Conservation (phyloP, 345 rosid species). For the Eucalyptus regnans region DNA sequence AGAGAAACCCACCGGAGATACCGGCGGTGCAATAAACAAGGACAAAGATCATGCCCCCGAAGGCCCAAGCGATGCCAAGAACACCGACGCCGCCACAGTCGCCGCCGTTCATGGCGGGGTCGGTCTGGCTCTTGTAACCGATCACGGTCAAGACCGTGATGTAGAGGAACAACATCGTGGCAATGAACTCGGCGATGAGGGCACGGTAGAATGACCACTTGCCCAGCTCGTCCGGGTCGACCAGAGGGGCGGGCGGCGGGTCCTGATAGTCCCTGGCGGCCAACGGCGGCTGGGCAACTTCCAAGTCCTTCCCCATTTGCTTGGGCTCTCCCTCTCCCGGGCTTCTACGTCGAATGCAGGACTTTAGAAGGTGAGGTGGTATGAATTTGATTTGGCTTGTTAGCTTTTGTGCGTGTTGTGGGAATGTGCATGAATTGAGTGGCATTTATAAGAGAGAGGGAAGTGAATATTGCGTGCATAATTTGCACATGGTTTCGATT, state of each 20-base stretch:
- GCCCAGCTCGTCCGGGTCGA: slow-evolving; percentile 44
- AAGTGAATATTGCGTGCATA: background rate
- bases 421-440: background rate
- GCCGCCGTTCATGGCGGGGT: background rate
- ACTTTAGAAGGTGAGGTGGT: background rate
- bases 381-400: background rate
- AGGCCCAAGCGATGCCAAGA: slow-evolving; percentile 93
- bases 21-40: slow-evolving; percentile 96
- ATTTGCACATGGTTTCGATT: background rate
- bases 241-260: slow-evolving; percentile 61
- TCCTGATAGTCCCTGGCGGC: slow-evolving; percentile 54
- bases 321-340: background rate
- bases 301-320: slow-evolving; percentile 41
- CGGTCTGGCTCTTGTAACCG: slow-evolving; percentile 60
- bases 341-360: background rate
- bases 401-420: background rate
- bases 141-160: slow-evolving; percentile 66
- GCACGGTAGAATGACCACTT: slow-evolving; percentile 80
- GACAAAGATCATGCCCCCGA: slow-evolving; percentile 93
- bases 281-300: slow-evolving; percentile 20
- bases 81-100: slow-evolving; percentile 74
- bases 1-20: slow-evolving; percentile 45
- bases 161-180: slow-evolving; percentile 74
- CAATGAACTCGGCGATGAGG: slow-evolving; percentile 71
- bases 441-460: background rate